Evolutionary conservation across 345 rosid genomes (phyloP).

Genomic region (Populus simonii): DNA sequence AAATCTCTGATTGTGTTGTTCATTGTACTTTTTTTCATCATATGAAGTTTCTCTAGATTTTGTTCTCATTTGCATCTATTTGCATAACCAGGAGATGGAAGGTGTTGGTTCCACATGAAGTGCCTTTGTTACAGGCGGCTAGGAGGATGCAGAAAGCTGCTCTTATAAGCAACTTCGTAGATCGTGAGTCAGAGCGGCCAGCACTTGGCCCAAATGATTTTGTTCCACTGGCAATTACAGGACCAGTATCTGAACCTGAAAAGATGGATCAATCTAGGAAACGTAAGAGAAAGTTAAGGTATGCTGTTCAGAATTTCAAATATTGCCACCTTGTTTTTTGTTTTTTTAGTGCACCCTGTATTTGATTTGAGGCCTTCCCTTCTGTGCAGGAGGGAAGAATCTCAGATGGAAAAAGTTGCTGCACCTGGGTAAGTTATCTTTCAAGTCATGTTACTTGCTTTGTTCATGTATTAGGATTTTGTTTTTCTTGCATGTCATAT

Average conservation of each 20-base stretch:
- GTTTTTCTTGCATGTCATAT: background rate
- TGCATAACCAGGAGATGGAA: constrained; percentile 71
- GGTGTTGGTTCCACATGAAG: constrained; percentile 59
- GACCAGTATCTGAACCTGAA: constrained; percentile 33
- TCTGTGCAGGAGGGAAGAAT: constrained; percentile 32
- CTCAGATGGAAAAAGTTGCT: constrained; percentile 24
- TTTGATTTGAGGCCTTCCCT: constrained; percentile 5
- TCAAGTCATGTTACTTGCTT: background rate
- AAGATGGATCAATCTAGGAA: constrained; percentile 26
- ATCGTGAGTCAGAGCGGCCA: constrained; percentile 80
- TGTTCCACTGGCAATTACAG: constrained; percentile 31
- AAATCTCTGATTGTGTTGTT: background rate
- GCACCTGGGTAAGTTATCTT: constrained; percentile 25
- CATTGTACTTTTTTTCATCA: background rate
- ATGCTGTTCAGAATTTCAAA: constrained; percentile 4
- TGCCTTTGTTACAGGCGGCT: constrained; percentile 56
- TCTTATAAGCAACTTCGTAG: constrained; percentile 75
- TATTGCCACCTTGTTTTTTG: background rate
- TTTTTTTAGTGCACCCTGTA: background rate
- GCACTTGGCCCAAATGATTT: constrained; percentile 57
- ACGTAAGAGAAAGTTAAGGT: constrained; percentile 52
- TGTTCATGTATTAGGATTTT: background rate
- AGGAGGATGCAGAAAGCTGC: constrained; percentile 47
- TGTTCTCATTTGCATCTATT: background rate
- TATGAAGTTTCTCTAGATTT: background rate